Base-by-base conservation (phyloP, 2,329 filamentous ascomycete species). In the Phoma sp. region DNA sequence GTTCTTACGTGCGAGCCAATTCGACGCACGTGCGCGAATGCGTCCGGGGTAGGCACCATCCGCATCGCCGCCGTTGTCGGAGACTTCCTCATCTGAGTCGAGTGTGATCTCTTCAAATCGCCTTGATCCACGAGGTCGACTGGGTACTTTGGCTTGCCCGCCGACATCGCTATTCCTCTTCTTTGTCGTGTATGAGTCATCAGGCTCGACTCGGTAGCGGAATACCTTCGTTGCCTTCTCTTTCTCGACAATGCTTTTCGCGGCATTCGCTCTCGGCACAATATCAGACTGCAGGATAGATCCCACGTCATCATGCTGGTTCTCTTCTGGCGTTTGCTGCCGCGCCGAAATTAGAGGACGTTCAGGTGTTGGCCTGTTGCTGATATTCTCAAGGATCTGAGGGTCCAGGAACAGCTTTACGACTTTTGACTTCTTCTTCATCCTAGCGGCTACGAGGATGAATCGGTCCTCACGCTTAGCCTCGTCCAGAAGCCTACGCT, bases 91-190 rank as follows among this genome's bases (percentile, higher is more conserved):
- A 22, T 80, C 78, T 1, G 77, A 78, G 25, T 77, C 79, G 31
- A 81, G 70, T 12, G 76, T 76, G 19, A 81, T 73, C 48, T 81
- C 79, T 62, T 81, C 80, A 47, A 77, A 81, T 19, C 75, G 60
- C 17, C 40, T 55, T 6, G 62, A 58, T 10, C 62, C 62, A 12
- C 58, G 62, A 44, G 67, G 60, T 44, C 59, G 63, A 15, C 64
- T 64, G 45, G 64, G 49, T 2, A 43, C 19, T 57, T 68, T 65
- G 32, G 50, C 63, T 51, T 55, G 67, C 47, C 61, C 71, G 35
- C 68, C 55, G 21, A 39, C 49, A 22, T 67, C 68, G 13, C 43
- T 47, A 36, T 70, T 68, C 4, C 72, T 64, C 46, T 64, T 69
- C 40, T 68, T 63, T 5, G 68, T 62, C n/a, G 69, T 70, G 43